Evolutionary conservation across 768 basidiomycete species (phyloP).

Genomic region (Tulasnella sp.): DNA sequence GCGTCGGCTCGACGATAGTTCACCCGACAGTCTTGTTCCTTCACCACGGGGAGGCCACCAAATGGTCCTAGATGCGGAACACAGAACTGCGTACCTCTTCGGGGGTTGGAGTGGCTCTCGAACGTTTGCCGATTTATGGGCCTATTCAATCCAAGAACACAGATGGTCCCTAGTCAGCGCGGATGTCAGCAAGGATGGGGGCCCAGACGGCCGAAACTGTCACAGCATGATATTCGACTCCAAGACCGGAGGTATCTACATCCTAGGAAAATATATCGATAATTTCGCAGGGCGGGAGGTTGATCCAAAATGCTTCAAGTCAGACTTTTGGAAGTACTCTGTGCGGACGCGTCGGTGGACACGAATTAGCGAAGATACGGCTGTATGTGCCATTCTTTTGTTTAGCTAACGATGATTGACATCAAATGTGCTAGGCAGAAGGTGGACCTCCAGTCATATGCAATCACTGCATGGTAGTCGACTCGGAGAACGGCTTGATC

Average conservation of each 20-base stretch:
- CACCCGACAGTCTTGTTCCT: not conserved
- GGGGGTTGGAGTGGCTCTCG: constrained; percentile 69
- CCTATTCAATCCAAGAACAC: constrained; percentile 46
- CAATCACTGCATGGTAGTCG: constrained; percentile 74
- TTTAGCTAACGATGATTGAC: not conserved
- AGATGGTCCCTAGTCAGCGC: constrained; percentile 50
- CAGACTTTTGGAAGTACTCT: constrained; percentile 65
- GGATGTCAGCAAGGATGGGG: constrained; percentile 46
- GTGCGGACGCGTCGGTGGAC: constrained; percentile 61
- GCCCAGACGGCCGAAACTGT: constrained; percentile 59
- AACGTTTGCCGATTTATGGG: constrained; percentile 70
- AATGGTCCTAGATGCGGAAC: constrained; percentile 60
- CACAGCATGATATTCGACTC: constrained; percentile 74
- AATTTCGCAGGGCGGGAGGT: constrained; percentile 19
- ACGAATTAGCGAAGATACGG: constrained; percentile 50
- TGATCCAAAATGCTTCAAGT: constrained; percentile 30
- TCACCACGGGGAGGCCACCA: constrained; percentile 69
- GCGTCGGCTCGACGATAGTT: constrained; percentile 34
- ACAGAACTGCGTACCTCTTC: constrained; percentile 56
- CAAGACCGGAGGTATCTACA: constrained; percentile 55
- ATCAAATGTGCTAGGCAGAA: constrained; percentile 32
- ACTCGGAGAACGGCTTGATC: constrained; percentile 53
- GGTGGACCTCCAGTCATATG: constrained; percentile 63
- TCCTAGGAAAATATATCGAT: constrained; percentile 41
- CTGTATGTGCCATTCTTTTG: constrained; percentile 32